phyloP scores from a whole-genome alignment of 768 basidiomycete species.

The Pulveroboletus sp. region DNA sequence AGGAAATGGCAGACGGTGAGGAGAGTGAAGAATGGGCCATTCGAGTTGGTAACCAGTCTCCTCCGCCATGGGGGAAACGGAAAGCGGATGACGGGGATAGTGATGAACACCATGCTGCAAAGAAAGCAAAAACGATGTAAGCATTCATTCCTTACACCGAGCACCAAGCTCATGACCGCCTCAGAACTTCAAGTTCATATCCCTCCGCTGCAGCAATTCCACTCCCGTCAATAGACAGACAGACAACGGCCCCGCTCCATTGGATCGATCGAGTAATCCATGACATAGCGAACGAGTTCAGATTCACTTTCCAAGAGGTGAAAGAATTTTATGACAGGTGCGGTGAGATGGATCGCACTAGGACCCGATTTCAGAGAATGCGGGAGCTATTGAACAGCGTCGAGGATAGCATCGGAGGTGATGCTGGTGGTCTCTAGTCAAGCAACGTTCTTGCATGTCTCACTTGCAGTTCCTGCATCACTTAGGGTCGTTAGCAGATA shows the following conservation, averaged over 20 bases:
- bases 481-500: background rate
- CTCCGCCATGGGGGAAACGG: constrained; percentile 69
- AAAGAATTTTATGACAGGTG: constrained; percentile 73
- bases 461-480: background rate
- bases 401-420: constrained; percentile 18
- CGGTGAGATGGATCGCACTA: constrained; percentile 66
- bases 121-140: constrained; percentile 44
- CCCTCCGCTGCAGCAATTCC: constrained; percentile 3
- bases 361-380: constrained; percentile 64
- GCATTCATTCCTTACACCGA: constrained; percentile 11
- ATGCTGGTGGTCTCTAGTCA: constrained; percentile 4
- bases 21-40: constrained; percentile 65
- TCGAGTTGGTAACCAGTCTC: constrained; percentile 55
- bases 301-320: constrained; percentile 74
- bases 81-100: constrained; percentile 41
- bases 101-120: constrained; percentile 29
- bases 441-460: background rate
- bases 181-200: constrained; percentile 3
- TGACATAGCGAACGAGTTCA: constrained; percentile 64
- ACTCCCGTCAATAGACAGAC: constrained; percentile 6
- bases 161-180: constrained; percentile 1
- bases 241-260: constrained; percentile 37
- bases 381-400: constrained; percentile 41
- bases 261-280: constrained; percentile 62
- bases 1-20: constrained; percentile 60